A percentile compares a stretch with the other conserved stretches of the same genome.
Conservation (phyloP, 495 filamentous ascomycete genomes). For the Hyaloscypha finlandica region DNA sequence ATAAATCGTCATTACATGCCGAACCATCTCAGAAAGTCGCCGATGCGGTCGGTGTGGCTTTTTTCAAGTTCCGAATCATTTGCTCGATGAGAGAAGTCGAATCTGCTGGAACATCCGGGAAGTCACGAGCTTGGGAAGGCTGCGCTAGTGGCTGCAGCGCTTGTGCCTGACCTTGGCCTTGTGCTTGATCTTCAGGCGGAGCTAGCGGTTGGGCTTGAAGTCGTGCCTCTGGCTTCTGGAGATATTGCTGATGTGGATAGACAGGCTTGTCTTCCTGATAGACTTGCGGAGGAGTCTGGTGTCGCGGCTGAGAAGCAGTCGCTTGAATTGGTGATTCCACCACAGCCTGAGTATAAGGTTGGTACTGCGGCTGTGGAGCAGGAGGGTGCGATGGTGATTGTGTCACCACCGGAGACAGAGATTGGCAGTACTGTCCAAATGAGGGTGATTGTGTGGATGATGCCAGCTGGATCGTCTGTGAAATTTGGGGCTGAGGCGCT, state of each 20-base stretch:
- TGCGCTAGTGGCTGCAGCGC: slow-evolving; percentile 14
- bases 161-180: neutral
- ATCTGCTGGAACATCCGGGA: slow-evolving; percentile 45
- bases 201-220: slow-evolving; percentile 8
- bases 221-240: slow-evolving; percentile 9
- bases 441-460: neutral
- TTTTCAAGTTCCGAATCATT: slow-evolving; percentile 46
- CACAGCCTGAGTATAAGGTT: neutral
- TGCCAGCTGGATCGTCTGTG: neutral
- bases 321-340: neutral
- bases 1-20: neutral
- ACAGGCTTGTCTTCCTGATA: slow-evolving; percentile 9
- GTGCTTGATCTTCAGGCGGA: neutral
- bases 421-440: neutral
- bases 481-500: neutral
- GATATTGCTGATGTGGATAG: slow-evolving; percentile 26
- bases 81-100: slow-evolving; percentile 51
- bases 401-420: neutral
- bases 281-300: neutral
- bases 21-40: neutral
- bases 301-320: neutral
- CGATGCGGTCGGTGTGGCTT: slow-evolving; percentile 23
- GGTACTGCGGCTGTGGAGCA: neutral
- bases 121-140: slow-evolving; percentile 26
- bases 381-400: neutral